phyloP scores from a whole-genome alignment of 495 filamentous ascomycete species.

The Trichoderma orchidacearum region DNA sequence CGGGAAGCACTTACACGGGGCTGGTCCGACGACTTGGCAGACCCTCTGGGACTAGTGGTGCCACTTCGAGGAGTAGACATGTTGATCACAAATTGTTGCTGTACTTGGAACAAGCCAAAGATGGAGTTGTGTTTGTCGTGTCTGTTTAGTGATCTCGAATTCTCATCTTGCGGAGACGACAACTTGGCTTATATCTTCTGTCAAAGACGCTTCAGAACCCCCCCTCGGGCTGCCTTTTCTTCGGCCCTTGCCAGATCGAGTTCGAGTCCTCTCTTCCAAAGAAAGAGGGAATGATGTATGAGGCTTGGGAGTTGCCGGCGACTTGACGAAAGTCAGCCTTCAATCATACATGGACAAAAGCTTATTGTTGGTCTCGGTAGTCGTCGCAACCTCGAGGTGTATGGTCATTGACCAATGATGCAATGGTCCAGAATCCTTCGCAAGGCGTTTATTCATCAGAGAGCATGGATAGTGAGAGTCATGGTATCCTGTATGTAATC shows the following conservation, averaged over 20 bases:
- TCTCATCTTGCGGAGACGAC: background rate
- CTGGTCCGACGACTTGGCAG: background rate
- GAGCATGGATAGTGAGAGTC: background rate
- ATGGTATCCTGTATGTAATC: background rate
- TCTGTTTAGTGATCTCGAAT: background rate
- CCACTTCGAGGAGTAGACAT: background rate
- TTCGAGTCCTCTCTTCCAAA: too few species aligned
- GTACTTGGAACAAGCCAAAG: too few species aligned
- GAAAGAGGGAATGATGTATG: too few species aligned
- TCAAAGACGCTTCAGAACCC: too few species aligned
- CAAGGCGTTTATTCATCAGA: background rate
- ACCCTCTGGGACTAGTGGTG: background rate
- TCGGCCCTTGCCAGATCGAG: too few species aligned
- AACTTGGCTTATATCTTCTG: background rate
- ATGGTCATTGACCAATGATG: background rate
- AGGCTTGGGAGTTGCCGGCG: too few species aligned
- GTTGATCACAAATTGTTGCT: too few species aligned
- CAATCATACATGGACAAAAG: background rate
- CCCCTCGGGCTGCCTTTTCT: too few species aligned
- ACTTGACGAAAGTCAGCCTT: too few species aligned
- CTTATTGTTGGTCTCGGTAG: background rate
- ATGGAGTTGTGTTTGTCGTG: background rate
- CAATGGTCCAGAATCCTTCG: background rate
- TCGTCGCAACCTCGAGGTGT: background rate
- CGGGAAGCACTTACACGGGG: background rate